Base-by-base conservation (phyloP, 352 stramenopile species). In the Pseudoperonospora humuli region DNA sequence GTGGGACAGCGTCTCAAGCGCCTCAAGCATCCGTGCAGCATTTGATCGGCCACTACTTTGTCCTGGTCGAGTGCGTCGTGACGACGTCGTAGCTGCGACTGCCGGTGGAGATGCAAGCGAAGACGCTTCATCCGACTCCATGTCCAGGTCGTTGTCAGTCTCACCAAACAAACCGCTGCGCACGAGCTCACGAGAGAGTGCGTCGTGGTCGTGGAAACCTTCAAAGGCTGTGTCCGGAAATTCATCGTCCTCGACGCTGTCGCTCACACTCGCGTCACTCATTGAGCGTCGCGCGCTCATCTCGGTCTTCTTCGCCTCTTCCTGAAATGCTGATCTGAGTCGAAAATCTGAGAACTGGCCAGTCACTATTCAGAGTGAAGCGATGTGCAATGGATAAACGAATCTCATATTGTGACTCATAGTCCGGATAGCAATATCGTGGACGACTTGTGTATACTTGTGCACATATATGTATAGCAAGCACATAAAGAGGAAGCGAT, bases 1-100 rank as follows among this genome's bases (percentile, higher is more conserved):
- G 1, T 62, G 50, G 1, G 65, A 67, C 2, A 85, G 63, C 36
- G 63, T 63, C 27, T 85, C 73, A 0, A 85, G 54, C 21, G 70
- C 70, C 35, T 83, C 70, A 2, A 85, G 34, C 50, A 85, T 60
- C 10, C 70, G 60, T 33, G 59, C 37, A 10, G 67, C 57, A 18
- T 57, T 72, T n/a, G 53, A 50, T 48, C 54, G 25, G 9, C 27
- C n/a, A 23, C 33, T 8, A 6, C 19, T 23, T 3, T 9, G 13
- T 3, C 28, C 20, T 36, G 29, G 7, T 27, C 33, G 14, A 21
- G 37, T 27, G 19, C 34, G 17, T 14, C 10, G 19, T 19, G 5
- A 5, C 5, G 5, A 11, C 4, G n/a, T n/a, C n/a, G 35, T 21
- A 3, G 45, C 15, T 18, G 45, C 9, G 24, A 13, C 14, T 17